A percentile compares a stretch with the other conserved stretches of the same genome.
Evolutionary conservation across 371 early-diverging fungal species (phyloP).

Genomic region (Rhizopus sp.): DNA sequence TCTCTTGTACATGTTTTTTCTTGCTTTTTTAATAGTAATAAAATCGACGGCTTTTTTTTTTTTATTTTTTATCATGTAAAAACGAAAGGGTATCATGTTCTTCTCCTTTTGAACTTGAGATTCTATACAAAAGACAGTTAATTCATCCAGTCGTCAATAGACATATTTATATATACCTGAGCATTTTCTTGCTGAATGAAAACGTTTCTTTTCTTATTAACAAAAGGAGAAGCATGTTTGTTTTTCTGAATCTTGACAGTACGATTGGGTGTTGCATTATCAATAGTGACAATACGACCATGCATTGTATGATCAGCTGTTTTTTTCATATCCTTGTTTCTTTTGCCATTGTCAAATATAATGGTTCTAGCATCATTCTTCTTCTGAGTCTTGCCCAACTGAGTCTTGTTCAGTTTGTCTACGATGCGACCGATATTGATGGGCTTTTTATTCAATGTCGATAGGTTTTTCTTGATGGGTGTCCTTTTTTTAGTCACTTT

Average conservation of each 20-base stretch:
- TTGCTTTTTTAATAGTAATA: background rate
- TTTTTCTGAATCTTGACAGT: background rate
- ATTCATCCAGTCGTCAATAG: no score
- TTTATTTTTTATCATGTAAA: background rate
- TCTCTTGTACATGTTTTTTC: background rate
- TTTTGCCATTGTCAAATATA: background rate
- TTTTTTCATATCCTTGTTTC: background rate
- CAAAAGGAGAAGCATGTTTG: no score
- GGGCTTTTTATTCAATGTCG: no score
- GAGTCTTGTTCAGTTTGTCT: no score
- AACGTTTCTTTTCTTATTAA: no score
- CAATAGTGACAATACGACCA: constrained; percentile 13
- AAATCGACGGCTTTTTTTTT: background rate
- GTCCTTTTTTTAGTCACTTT: constrained; percentile 2
- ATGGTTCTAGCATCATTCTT: no score
- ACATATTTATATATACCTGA: no score
- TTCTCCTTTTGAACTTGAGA: background rate
- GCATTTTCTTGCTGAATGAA: no score
- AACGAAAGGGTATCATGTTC: background rate
- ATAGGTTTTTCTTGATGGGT: background rate
- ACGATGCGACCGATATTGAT: no score
- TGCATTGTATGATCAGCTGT: constrained; percentile 1
- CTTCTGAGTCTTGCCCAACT: no score
- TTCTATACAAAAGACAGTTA: background rate
- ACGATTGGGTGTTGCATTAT: background rate